Base-by-base conservation (phyloP, 2,329 filamentous ascomycete genomes). In the Colletotrichum tropicale region DNA sequence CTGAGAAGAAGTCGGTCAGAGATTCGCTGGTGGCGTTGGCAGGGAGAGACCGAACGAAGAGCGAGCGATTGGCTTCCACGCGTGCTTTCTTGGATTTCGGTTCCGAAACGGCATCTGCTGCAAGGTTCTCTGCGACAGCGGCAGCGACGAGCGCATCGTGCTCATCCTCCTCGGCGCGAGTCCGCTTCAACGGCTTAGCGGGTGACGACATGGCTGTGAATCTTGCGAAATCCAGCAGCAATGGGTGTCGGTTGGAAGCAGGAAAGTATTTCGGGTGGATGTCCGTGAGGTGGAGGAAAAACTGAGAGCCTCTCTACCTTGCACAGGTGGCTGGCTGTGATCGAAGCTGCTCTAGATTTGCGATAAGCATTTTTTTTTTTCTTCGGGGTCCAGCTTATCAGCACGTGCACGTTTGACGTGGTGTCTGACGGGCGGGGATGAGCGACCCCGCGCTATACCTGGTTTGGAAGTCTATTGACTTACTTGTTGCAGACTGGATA, bases 1-100 rank as follows among this genome's bases (percentile, higher is more conserved):
- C 92, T 8, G 97, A 98, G 86, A 99, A 99, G 84, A 96, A 94
- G 75, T 95, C 93, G 75, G 96, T 95, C 77, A 99, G 89, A 69
- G 90, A 90, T 81, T 98, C 96, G 82, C 92, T 95, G 38, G 96
- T 98, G 48, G 94, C 93, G 28, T 89, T 91, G 26, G 93, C 86
- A 24, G 96, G 95, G 64, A 99, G 91, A 66, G 94, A 96, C 80
- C 96, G 95, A 78, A 99, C 93, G 86, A 99, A 99, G 79, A 99
- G 92, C 61, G 96, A 95, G 80, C 92, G 88, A 78, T 90, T 89
- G 74, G 90, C 89, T 75, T 93, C 91, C 73, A 91, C 88, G 77
- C 89, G 87, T 34, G 89, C 85, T 81, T 91, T 92, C 82, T 93
- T 93, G 48, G 85, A 81, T 16, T 77, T 77, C 12, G 77, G 77